A percentile compares a stretch with the other conserved stretches of the same genome.
Conservation (phyloP, 1,284 basidiomycete species). For the Fomitopsis pinicola region DNA sequence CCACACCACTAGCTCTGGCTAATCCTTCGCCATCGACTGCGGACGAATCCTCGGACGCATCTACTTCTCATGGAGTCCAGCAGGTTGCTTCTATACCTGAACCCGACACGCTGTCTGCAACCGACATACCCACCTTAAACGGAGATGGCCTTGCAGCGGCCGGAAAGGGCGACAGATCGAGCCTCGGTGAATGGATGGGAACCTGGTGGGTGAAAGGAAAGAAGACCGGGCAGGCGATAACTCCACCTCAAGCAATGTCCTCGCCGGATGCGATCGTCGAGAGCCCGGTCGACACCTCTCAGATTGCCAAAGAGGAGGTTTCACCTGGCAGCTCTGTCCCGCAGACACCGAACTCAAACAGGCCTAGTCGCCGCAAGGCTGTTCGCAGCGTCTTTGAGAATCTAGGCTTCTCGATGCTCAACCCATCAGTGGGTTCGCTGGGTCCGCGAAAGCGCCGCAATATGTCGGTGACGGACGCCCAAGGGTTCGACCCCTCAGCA, state of each 20-base stretch:
- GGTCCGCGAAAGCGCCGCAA: slow-evolving; percentile 28
- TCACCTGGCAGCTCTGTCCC: slow-evolving; percentile 11
- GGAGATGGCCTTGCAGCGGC: slow-evolving; percentile 2
- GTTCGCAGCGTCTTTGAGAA: slow-evolving; percentile 66
- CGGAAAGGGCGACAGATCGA: slow-evolving; percentile 22
- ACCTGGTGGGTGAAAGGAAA: slow-evolving; percentile 51
- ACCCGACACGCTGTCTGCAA: background rate
- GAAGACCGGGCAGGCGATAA: slow-evolving; percentile 23
- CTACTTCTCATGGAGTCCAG: background rate
- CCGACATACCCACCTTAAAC: background rate
- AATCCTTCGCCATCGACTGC: slow-evolving; percentile 1
- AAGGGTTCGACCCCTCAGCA: slow-evolving; percentile 10
- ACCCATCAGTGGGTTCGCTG: slow-evolving; percentile 32
- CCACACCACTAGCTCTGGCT: slow-evolving; percentile 16
- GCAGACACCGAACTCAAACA: slow-evolving; percentile 15
- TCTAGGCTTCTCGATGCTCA: slow-evolving; percentile 63
- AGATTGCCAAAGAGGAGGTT: slow-evolving; percentile 8
- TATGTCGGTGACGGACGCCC: slow-evolving; percentile 23
- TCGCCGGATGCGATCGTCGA: slow-evolving; percentile 14
- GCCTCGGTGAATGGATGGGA: slow-evolving; percentile 60
- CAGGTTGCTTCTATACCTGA: background rate
- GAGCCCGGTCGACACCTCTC: slow-evolving; percentile 1
- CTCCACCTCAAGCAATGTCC: slow-evolving; percentile 9
- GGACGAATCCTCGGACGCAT: background rate
- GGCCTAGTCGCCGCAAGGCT: slow-evolving; percentile 35